Percentiles rank a stretch among this genome's conserved stretches.
phyloP scores from a whole-genome alignment of 768 basidiomycete genomes.

The Leucocoprinus leucothites region DNA sequence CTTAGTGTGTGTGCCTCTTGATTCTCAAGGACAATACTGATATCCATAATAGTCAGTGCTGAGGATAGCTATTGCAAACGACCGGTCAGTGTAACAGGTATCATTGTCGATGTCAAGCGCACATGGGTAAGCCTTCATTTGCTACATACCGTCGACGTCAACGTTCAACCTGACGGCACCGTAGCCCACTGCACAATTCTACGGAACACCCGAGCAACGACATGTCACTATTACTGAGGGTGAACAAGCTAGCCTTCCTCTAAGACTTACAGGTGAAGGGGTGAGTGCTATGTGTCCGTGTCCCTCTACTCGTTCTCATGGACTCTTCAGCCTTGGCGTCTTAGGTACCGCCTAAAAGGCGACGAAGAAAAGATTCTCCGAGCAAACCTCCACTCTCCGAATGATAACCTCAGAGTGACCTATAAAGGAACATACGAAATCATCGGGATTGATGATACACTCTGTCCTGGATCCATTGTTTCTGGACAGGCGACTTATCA shows the following conservation, averaged over 20 bases:
- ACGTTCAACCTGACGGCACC: background rate
- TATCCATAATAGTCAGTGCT: conserved; percentile 57
- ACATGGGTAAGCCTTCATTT: conserved; percentile 54
- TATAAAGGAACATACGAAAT: conserved; percentile 77
- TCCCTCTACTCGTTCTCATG: conserved; percentile 3
- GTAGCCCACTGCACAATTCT: conserved; percentile 87
- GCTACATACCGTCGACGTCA: background rate
- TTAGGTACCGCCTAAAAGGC: conserved; percentile 65
- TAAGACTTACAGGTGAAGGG: conserved; percentile 88
- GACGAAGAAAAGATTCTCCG: conserved; percentile 37
- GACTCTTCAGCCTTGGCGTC: conserved; percentile 75
- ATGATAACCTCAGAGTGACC: conserved; percentile 71
- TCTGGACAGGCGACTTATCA: conserved; percentile 57
- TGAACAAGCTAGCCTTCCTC: conserved; percentile 67
- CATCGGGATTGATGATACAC: conserved; percentile 73
- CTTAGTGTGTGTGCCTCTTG: conserved; percentile 41
- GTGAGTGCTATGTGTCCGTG: conserved; percentile 42
- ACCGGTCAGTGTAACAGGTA: conserved; percentile 66
- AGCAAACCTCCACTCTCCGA: conserved; percentile 52
- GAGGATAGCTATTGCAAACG: conserved; percentile 89
- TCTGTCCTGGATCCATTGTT: conserved; percentile 77
- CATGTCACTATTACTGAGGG: conserved; percentile 69
- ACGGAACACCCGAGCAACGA: conserved; percentile 58
- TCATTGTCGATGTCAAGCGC: conserved; percentile 81
- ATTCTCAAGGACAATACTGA: conserved; percentile 11